Conservation (phyloP, 352 stramenopile genomes). For the Albugo candida region DNA sequence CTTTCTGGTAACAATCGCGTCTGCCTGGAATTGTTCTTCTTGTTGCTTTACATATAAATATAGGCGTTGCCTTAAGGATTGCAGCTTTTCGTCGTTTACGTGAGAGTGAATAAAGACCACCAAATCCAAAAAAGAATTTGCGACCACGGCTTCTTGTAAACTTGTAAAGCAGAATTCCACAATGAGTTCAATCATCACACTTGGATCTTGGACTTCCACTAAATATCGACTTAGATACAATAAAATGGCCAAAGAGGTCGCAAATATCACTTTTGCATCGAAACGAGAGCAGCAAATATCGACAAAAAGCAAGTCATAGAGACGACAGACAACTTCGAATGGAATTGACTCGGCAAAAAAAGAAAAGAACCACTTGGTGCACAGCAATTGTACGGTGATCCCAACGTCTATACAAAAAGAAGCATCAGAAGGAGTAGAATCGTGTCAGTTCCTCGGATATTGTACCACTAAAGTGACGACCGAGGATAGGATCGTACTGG, state of each 20-base stretch:
- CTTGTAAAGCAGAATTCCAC: constrained; percentile 61
- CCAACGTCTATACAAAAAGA: constrained; percentile 11
- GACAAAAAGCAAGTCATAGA: constrained; percentile 57
- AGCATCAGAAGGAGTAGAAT: not conserved
- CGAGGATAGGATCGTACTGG: constrained; percentile 23
- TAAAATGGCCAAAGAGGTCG: constrained; percentile 46
- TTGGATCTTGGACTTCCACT: constrained; percentile 49
- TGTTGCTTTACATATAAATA: constrained; percentile 35
- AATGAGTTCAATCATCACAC: constrained; percentile 54
- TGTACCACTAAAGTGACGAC: constrained; percentile 23
- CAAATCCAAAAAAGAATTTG: constrained; percentile 51
- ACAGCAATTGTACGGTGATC: constrained; percentile 54
- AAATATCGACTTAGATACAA: constrained; percentile 52
- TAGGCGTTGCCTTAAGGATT: constrained; percentile 26
- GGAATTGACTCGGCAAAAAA: constrained; percentile 72
- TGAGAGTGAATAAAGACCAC: constrained; percentile 49
- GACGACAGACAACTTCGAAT: constrained; percentile 50
- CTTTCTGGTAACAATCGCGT: too few species aligned
- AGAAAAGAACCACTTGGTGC: constrained; percentile 75
- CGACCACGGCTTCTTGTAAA: constrained; percentile 45
- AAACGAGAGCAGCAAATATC: constrained; percentile 27
- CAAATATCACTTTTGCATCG: constrained; percentile 44
- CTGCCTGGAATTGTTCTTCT: constrained; percentile 23
- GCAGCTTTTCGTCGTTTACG: constrained; percentile 35
- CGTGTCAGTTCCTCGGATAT: not conserved